Conservation (phyloP, 768 basidiomycete species). For the Nidula microcarpa region DNA sequence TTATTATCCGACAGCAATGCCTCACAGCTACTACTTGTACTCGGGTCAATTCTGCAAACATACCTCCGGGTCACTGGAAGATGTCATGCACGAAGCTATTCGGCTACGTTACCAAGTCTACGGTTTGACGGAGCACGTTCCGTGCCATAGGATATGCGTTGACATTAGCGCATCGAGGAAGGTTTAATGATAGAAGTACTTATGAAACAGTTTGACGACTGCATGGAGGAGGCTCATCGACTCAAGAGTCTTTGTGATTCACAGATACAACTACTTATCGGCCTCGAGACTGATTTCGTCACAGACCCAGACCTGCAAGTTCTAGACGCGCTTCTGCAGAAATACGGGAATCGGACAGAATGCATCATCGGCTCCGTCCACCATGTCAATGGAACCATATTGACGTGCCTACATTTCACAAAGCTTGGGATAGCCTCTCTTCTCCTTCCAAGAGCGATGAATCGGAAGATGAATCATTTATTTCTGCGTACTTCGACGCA, state of each 20-base stretch:
- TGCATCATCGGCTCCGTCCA: slow-evolving; percentile 93
- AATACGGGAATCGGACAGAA: slow-evolving; percentile 55
- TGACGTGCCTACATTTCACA: slow-evolving; percentile 66
- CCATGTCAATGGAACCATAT: slow-evolving; percentile 87
- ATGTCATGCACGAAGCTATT: slow-evolving; percentile 81
- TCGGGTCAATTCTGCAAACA: slow-evolving; percentile 95
- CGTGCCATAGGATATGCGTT: slow-evolving; percentile 77
- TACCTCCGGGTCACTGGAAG: slow-evolving; percentile 75
- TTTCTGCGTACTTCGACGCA: slow-evolving; percentile 82
- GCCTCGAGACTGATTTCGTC: slow-evolving; percentile 92
- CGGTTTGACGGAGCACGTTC: slow-evolving; percentile 91
- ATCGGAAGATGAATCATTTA: too few relatives aligned
- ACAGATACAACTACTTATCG: slow-evolving; percentile 77
- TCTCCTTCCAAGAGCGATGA: slow-evolving; percentile 22
- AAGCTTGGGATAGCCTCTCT: slow-evolving; percentile 45
- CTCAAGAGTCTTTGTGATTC: slow-evolving; percentile 60
- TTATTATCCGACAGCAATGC: slow-evolving; percentile 21
- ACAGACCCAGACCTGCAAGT: slow-evolving; percentile 58
- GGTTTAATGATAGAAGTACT: slow-evolving; percentile 51
- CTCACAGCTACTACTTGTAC: slow-evolving; percentile 84
- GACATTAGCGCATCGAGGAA: slow-evolving; percentile 87
- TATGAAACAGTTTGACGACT: slow-evolving; percentile 62
- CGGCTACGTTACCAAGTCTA: slow-evolving; percentile 73
- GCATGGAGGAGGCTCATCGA: slow-evolving; percentile 79
- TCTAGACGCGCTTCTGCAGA: slow-evolving; percentile 49